These are phyloP conservation scores for Dothidotthia symphoricarpi DNA, from an alignment of 2,329 filamentous ascomycete species.

Conservation along the genomic window DNA sequence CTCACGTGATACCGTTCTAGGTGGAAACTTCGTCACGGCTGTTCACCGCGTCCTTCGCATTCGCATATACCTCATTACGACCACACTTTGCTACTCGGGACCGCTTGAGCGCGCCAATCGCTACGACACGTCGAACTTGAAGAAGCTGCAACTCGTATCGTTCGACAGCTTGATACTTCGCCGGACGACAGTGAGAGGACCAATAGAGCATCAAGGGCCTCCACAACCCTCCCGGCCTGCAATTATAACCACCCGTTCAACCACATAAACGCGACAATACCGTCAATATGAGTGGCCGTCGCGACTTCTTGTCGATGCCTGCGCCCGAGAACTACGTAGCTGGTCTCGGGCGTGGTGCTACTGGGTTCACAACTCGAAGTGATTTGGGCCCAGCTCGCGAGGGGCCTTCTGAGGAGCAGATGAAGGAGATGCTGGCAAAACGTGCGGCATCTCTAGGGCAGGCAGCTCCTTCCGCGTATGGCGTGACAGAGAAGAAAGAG, in stretches of 20 bases:
- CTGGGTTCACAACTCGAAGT: slow-evolving; percentile 94
- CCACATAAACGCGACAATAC: slow-evolving; percentile 4
- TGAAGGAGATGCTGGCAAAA: slow-evolving; percentile 95
- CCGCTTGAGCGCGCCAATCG: no score
- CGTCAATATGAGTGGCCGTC: slow-evolving; percentile 59
- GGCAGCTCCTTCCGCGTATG: slow-evolving; percentile 70
- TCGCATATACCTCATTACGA: no score
- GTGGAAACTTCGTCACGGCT: no score
- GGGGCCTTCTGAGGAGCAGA: slow-evolving; percentile 95
- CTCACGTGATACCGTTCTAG: slow-evolving; percentile 28
- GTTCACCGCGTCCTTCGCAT: no score
- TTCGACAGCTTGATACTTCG: no score
- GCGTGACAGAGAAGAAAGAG: slow-evolving; percentile 66
- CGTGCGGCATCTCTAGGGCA: slow-evolving; percentile 78
- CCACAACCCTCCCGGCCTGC: no score
- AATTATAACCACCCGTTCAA: slow-evolving; percentile 1
- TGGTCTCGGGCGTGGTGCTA: slow-evolving; percentile 94
- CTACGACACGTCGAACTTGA: no score
- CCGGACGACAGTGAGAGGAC: no score
- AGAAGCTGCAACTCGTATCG: no score
- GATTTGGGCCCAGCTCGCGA: slow-evolving; percentile 93
- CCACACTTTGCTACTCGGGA: no score
- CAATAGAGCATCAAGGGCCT: no score
- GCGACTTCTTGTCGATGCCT: slow-evolving; percentile 86
- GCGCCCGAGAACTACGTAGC: slow-evolving; percentile 69